A percentile compares a stretch with the other conserved stretches of the same genome.
These are phyloP conservation scores for Xylaria grammica DNA, from an alignment of 495 filamentous ascomycete species.

Conservation along the genomic window DNA sequence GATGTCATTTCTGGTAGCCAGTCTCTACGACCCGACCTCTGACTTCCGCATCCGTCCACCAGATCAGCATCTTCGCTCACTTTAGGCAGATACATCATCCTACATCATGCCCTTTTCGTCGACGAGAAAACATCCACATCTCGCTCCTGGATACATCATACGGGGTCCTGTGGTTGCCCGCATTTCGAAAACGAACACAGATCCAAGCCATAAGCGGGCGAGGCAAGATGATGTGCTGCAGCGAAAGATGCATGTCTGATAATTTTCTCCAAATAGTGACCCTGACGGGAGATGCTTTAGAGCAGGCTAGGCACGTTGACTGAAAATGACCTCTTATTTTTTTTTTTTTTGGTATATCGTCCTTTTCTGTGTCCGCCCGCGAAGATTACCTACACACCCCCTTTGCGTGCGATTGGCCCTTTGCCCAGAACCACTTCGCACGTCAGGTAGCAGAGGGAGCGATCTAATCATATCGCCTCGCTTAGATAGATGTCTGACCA, in stretches of 20 bases:
- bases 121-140: not conserved
- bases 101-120: conserved; percentile 4
- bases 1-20: conserved; percentile 14
- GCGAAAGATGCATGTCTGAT: not conserved
- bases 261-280: not conserved
- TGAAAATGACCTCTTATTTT: not conserved
- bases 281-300: not conserved
- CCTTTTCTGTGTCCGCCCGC: not conserved
- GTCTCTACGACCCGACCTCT: conserved; percentile 2
- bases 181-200: not conserved
- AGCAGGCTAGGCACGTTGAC: too few relatives aligned
- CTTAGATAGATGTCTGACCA: conserved; percentile 15
- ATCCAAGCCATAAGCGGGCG: conserved; percentile 3
- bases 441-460: not conserved
- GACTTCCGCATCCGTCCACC: conserved; percentile 20
- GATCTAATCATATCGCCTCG: not conserved
- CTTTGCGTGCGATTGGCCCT: not conserved
- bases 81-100: conserved; percentile 10
- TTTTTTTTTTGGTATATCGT: not conserved
- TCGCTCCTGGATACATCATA: not conserved
- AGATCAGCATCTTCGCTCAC: conserved; percentile 8
- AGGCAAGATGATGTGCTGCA: not conserved
- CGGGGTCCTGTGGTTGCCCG: not conserved
- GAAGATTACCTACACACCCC: not conserved
- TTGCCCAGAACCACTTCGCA: not conserved